Percentiles rank a stretch among this genome's conserved stretches.
These are phyloP conservation scores for Termitomyces bulborhizus DNA, from an alignment of 768 basidiomycete species.

Conservation along the genomic window DNA sequence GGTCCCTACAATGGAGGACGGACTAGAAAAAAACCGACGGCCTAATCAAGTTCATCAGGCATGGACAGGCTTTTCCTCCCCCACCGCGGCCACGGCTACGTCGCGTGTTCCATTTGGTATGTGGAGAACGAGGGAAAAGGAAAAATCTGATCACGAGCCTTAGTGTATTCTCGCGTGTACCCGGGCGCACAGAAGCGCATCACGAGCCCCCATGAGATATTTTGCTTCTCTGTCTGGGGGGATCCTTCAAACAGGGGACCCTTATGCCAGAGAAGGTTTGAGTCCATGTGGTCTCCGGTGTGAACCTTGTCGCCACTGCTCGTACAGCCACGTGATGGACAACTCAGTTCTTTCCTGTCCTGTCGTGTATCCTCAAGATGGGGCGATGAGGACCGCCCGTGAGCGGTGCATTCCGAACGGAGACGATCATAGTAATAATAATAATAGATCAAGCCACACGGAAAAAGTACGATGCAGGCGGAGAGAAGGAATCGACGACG, in stretches of 20 bases:
- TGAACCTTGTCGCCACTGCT: constrained; percentile 3
- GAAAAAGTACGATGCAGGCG: not conserved
- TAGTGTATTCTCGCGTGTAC: not conserved
- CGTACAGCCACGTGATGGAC: not conserved
- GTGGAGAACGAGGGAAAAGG: too few relatives aligned
- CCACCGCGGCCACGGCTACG: too few relatives aligned
- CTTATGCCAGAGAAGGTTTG: not conserved
- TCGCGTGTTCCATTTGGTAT: not conserved
- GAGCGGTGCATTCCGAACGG: too few relatives aligned
- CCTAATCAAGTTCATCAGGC: not conserved
- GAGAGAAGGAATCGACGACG: not conserved
- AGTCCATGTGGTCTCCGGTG: not conserved
- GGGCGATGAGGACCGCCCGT: not conserved
- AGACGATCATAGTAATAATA: not conserved
- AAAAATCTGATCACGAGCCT: not conserved
- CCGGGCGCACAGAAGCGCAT: not conserved
- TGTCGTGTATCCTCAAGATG: not conserved
- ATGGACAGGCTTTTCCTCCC: too few relatives aligned
- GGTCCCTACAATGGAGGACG: not conserved
- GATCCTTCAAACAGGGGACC: not conserved
- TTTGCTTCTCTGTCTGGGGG: not conserved
- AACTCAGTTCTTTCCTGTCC: not conserved
- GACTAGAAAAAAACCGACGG: not conserved
- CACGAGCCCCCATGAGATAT: not conserved
- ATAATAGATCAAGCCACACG: not conserved